phyloP scores from a whole-genome alignment of 179 eudicot genomes.

The Amaranthus tricolor region DNA sequence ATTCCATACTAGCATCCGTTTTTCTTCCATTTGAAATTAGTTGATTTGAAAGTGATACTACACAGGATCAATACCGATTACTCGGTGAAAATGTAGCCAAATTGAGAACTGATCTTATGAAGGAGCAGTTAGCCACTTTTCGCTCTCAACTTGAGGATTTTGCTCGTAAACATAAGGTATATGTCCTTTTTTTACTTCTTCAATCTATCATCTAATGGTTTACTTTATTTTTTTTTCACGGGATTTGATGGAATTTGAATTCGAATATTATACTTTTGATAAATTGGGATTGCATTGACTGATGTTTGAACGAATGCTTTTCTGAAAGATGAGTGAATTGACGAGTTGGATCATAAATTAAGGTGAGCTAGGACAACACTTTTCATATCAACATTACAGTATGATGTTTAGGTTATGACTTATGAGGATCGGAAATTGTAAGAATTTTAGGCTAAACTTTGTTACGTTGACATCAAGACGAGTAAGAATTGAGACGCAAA shows the following conservation, averaged over 20 bases:
- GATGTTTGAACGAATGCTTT: no score
- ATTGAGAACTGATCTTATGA: conserved; percentile 87
- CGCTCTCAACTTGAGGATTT: conserved; percentile 91
- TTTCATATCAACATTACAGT: no score
- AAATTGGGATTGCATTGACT: no score
- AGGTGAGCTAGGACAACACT: no score
- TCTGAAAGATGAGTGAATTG: no score
- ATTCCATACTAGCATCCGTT: neutral
- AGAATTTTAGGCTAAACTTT: no score
- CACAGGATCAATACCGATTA: conserved; percentile 77
- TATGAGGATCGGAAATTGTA: no score
- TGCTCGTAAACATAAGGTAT: conserved; percentile 95
- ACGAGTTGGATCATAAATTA: no score
- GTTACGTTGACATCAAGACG: no score
- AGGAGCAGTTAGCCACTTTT: conserved; percentile 86
- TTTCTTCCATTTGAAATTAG: neutral
- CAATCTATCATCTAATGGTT: neutral
- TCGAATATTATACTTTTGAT: no score
- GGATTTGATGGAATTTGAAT: neutral
- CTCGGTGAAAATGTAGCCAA: conserved; percentile 93
- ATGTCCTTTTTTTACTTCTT: neutral
- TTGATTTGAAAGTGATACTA: neutral
- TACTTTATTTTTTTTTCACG: neutral
- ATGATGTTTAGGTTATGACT: no score
- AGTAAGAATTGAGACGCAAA: no score